Evolutionary conservation across 257 asterid genomes (phyloP).

Genomic region (Ligustrum vulgare): DNA sequence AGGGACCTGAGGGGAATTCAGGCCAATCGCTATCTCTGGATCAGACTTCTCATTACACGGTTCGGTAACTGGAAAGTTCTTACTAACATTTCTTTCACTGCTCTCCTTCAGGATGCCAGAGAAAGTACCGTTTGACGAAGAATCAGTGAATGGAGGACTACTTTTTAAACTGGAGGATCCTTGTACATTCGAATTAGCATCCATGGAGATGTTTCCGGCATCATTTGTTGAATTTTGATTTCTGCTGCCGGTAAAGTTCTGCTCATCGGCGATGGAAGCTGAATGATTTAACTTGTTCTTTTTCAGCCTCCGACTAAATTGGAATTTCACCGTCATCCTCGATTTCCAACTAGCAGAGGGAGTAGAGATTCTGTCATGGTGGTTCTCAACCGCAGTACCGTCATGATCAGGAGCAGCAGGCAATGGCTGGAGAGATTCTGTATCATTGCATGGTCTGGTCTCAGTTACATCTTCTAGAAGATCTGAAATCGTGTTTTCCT

Average conservation of each 20-base stretch:
- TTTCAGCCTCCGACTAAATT: slow-evolving; percentile 33
- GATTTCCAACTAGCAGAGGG: slow-evolving; percentile 17
- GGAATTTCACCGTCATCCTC: slow-evolving; percentile 29
- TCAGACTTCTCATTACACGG: slow-evolving; percentile 25
- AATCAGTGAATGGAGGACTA: not conserved
- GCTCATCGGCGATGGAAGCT: not conserved
- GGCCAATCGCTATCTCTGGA: slow-evolving; percentile 42
- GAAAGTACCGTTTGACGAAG: not conserved
- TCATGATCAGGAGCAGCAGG: not conserved
- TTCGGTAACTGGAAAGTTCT: slow-evolving; percentile 27
- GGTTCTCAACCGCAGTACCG: not conserved
- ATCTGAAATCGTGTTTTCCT: not conserved
- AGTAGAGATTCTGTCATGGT: not conserved
- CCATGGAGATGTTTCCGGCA: not conserved
- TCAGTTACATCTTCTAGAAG: not conserved
- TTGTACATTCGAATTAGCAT: not conserved
- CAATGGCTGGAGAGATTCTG: not conserved
- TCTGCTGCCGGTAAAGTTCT: not conserved
- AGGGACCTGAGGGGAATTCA: slow-evolving; percentile 49
- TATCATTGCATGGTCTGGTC: not conserved
- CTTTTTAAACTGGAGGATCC: slow-evolving; percentile 19
- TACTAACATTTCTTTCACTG: slow-evolving; percentile 37
- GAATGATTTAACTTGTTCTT: slow-evolving; percentile 22
- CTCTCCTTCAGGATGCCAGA: not conserved
- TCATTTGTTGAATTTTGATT: not conserved